These are phyloP conservation scores for Corynascus novoguineensis DNA, from an alignment of 495 filamentous ascomycete genomes.

Conservation along the genomic window DNA sequence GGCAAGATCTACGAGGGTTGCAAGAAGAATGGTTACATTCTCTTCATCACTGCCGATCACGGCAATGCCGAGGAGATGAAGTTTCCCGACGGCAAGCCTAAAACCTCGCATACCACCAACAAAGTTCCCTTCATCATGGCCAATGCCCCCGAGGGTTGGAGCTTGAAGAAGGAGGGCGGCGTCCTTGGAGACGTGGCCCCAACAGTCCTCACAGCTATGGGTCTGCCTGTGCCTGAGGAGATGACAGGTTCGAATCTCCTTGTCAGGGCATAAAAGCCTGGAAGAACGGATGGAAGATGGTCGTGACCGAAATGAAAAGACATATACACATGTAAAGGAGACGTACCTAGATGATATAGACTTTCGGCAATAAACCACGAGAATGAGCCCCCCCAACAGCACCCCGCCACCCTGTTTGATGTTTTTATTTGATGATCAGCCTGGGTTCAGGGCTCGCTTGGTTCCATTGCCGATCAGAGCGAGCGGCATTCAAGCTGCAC, in stretches of 20 bases:
- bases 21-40: constrained; percentile 83
- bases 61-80: constrained; percentile 99
- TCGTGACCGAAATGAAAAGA: neutral
- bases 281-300: neutral
- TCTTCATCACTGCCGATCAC: constrained; percentile 94
- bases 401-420: no score
- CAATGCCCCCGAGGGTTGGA: constrained; percentile 88
- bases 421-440: no score
- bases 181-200: constrained; percentile 96
- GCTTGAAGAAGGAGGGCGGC: constrained; percentile 71
- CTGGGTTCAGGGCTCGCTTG: no score
- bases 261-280: constrained; percentile 60
- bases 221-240: constrained; percentile 78
- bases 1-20: constrained; percentile 85
- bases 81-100: constrained; percentile 87
- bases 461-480: no score
- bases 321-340: constrained; percentile 4
- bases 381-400: no score
- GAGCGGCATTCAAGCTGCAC: no score
- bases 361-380: neutral
- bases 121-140: constrained; percentile 97
- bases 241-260: constrained; percentile 86
- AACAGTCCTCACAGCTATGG: constrained; percentile 85
- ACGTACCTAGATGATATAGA: no score
- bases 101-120: constrained; percentile 97